These are phyloP conservation scores for Fusarium longipes DNA, from an alignment of 2,329 filamentous ascomycete genomes.

Conservation along the genomic window DNA sequence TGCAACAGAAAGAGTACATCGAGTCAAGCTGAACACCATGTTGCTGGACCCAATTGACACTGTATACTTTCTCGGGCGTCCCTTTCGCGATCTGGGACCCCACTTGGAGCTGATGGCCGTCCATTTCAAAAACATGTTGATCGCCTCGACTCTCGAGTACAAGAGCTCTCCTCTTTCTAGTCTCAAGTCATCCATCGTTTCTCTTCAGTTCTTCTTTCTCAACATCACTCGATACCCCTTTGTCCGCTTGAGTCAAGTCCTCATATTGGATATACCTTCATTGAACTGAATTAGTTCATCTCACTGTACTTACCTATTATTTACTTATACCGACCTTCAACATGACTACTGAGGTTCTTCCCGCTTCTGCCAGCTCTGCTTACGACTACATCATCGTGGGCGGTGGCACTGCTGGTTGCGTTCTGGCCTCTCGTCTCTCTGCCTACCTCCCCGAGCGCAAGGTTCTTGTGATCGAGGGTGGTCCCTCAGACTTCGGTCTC, in stretches of 20 bases:
- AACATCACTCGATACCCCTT: not conserved
- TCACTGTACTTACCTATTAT: not conserved
- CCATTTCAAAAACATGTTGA: slow-evolving; percentile 35
- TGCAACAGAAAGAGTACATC: slow-evolving; percentile 20
- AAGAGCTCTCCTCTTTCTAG: slow-evolving; percentile 19
- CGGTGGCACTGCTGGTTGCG: slow-evolving; percentile 87
- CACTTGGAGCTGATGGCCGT: slow-evolving; percentile 19
- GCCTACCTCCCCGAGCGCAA: slow-evolving; percentile 86
- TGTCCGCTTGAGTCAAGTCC: not conserved
- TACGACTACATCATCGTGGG: slow-evolving; percentile 90
- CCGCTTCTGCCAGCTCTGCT: slow-evolving; percentile 70
- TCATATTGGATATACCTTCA: not conserved
- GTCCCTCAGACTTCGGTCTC: slow-evolving; percentile 89
- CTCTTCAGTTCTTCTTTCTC: not conserved
- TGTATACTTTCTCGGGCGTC: slow-evolving; percentile 12
- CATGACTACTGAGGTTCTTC: slow-evolving; percentile 76
- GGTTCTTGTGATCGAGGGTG: slow-evolving; percentile 86
- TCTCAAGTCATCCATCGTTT: slow-evolving; percentile 5
- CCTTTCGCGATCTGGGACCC: slow-evolving; percentile 21
- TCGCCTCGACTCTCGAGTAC: slow-evolving; percentile 25
- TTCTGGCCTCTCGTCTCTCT: slow-evolving; percentile 81
- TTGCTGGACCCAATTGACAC: slow-evolving; percentile 8
- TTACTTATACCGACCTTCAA: slow-evolving; percentile 43
- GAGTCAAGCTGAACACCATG: slow-evolving; percentile 13
- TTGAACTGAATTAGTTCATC: not conserved